Percentiles rank a stretch among this genome's conserved stretches.
Evolutionary conservation across 1,284 basidiomycete genomes (phyloP).

Genomic region (Malassezia dermatis): DNA sequence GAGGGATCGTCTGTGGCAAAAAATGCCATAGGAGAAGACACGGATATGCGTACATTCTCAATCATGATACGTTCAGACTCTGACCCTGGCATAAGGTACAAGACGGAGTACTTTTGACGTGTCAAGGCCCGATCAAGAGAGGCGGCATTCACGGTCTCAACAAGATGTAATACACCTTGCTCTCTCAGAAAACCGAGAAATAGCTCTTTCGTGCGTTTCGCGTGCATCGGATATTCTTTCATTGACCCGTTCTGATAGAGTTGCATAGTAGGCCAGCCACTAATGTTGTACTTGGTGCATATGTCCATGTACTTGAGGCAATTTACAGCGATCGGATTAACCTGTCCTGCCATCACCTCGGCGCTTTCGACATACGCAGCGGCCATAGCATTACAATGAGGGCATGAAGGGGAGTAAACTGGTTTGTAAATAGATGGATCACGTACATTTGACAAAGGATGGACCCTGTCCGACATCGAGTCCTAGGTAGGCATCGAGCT

Average conservation of each 20-base stretch:
- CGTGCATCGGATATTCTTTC: constrained; percentile 23
- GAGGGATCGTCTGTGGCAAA: constrained; percentile 19
- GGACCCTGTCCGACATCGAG: constrained; percentile 30
- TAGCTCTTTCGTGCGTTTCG: constrained; percentile 28
- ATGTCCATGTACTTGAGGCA: constrained; percentile 30
- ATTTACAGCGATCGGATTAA: constrained; percentile 42
- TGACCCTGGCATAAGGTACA: background rate
- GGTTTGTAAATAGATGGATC: background rate
- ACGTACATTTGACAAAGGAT: constrained; percentile 40
- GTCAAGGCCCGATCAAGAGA: background rate
- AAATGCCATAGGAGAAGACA: background rate
- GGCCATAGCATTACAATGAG: constrained; percentile 44
- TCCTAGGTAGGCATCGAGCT: constrained; percentile 27
- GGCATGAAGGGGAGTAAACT: constrained; percentile 45
- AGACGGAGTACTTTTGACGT: background rate
- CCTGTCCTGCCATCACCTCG: constrained; percentile 25
- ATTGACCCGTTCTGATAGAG: constrained; percentile 30
- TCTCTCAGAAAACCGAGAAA: constrained; percentile 40
- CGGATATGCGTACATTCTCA: background rate
- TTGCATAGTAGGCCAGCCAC: constrained; percentile 32
- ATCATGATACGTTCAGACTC: background rate
- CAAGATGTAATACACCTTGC: constrained; percentile 22
- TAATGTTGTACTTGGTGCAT: constrained; percentile 26
- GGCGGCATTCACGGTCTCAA: constrained; percentile 19
- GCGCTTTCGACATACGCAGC: constrained; percentile 28